Base-by-base conservation (phyloP, 2,329 filamentous ascomycete species). In the Colletotrichum chrysophilum region DNA sequence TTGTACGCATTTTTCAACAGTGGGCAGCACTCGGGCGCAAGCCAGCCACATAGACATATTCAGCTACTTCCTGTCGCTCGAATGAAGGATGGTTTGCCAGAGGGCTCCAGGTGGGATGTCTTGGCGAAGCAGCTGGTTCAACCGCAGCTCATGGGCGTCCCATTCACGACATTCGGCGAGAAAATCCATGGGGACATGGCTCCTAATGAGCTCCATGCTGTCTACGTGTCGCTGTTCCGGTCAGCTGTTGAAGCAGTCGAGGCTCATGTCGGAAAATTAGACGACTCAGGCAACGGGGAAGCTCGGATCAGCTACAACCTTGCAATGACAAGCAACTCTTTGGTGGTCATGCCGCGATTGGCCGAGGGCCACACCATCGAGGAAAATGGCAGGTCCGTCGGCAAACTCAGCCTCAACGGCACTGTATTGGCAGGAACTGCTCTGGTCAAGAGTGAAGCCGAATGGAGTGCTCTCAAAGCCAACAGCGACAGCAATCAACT, bases 1-100 rank as follows among this genome's bases (percentile, higher is more conserved):
- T 82, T 94, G 3, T 94, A 90, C 78, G 91, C 89, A 1, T 94
- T 94, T 80, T 94, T 93, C 87, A 95, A 95, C 83, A 92, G 91
- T 36, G 94, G 94, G 3, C 82, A 87, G 13, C 88, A 93, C 79
- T 94, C 92, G 6, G 94, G 93, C 4, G 93, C 93, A 2, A 94
- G 92, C 78, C 93, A 95, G 81, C 90, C 93, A 14, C 94, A 95
- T 80, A 84, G 94, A 5, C 94, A 95, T 79, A 83, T 95, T 30
- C 94, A 95, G 82, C 88, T 95, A n/a, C 83, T 95, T 5, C 93
- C 93, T 0, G 87, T 94, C 0, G 87, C 89, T 9, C 84, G 87
- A 21, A 95, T 95, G 93, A 87, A 85, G 43, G 87, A 88, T 14
- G 91, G 90, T 0, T 78, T 92, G 7, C 75, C 76, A 4, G 34